These are phyloP conservation scores for Nepenthes mirabilis DNA, from an alignment of 148 eudicot species.

Conservation along the genomic window DNA sequence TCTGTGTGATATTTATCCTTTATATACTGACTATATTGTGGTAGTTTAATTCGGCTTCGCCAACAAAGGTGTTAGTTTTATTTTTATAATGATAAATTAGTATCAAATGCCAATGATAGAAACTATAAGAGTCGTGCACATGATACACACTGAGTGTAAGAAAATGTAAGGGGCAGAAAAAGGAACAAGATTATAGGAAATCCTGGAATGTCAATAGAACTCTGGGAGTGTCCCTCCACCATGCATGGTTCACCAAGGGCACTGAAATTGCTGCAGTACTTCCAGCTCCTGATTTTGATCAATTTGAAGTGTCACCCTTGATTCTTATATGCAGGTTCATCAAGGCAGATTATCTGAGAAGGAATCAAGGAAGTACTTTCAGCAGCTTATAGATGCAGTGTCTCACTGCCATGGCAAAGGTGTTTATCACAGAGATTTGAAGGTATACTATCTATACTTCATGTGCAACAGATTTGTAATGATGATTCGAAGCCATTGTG, in stretches of 20 bases:
- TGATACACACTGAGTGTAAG: no score
- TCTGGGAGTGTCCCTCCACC: no score
- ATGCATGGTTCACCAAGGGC: not conserved
- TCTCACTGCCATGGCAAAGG: conserved; percentile 94
- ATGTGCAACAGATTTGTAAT: not conserved
- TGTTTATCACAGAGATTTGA: conserved; percentile 90
- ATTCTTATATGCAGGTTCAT: conserved; percentile 45
- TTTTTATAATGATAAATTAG: no score
- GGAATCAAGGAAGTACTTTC: conserved; percentile 71
- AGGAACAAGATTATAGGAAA: no score
- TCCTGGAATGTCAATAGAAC: no score
- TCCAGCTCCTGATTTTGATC: not conserved
- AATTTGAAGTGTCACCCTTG: conserved; percentile 1
- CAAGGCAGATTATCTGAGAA: conserved; percentile 68
- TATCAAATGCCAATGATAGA: no score
- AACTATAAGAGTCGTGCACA: no score
- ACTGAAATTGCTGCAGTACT: not conserved
- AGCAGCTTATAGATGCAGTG: conserved; percentile 91
- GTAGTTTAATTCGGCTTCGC: not conserved
- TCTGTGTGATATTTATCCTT: not conserved
- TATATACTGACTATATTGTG: not conserved
- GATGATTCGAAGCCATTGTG: not conserved
- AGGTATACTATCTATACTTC: conserved; percentile 28
- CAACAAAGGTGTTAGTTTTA: no score
- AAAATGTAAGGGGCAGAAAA: no score